Percentiles rank a stretch among this genome's conserved stretches.
Evolutionary conservation across 2,329 filamentous ascomycete genomes (phyloP).

Genomic region (Aspergillus persii): DNA sequence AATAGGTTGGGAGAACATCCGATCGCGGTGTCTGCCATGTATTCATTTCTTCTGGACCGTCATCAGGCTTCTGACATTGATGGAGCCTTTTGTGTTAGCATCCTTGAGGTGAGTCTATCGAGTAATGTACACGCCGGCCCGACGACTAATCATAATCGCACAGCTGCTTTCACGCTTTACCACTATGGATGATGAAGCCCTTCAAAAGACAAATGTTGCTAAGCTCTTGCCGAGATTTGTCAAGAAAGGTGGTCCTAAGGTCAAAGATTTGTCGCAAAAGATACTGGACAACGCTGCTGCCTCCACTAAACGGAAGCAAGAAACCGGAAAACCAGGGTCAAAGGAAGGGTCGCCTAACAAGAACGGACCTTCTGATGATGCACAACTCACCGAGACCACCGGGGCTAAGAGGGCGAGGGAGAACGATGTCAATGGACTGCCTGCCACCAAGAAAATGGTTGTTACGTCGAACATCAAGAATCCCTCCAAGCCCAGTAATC

Average conservation of each 20-base stretch:
- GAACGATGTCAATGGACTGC: constrained; percentile 33
- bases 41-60: constrained; percentile 50
- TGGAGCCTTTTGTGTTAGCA: constrained; percentile 42
- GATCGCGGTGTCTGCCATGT: constrained; percentile 46
- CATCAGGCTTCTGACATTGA: constrained; percentile 49
- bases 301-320: constrained; percentile 45
- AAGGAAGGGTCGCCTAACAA: constrained; percentile 35
- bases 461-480: constrained; percentile 36
- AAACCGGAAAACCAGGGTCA: constrained; percentile 33
- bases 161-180: constrained; percentile 55
- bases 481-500: constrained; percentile 25
- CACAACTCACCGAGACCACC: constrained; percentile 18
- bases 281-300: constrained; percentile 51
- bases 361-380: constrained; percentile 13
- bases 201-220: constrained; percentile 59
- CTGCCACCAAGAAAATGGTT: constrained; percentile 39
- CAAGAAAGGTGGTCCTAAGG: constrained; percentile 58
- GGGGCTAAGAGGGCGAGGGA: constrained; percentile 43
- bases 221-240: constrained; percentile 58
- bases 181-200: constrained; percentile 56
- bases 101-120: constrained; percentile 43
- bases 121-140: background rate
- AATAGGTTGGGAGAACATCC: constrained; percentile 50
- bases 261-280: constrained; percentile 55
- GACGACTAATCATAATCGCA: constrained; percentile 21